Base-by-base conservation (phyloP, 116 monocot species). In the Zostera marina region DNA sequence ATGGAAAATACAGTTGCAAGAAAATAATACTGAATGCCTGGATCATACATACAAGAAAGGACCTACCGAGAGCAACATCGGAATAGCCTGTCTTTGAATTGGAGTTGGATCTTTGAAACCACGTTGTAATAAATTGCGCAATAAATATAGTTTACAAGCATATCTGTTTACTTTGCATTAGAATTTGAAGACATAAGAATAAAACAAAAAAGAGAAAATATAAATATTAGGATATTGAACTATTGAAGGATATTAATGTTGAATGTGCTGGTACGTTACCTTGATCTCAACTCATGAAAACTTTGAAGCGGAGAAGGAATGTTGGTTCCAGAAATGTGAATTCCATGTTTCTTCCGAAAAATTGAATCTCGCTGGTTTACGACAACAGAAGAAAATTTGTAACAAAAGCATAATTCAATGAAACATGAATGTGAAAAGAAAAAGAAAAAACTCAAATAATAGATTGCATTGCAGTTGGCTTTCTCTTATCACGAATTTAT, bases 81-180 rank as follows among this genome's bases (percentile, higher is more conserved):
- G 89, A 73, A 96, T 85, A 62, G 88, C 82, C 74, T 96, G 96
- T 63, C 85, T 77, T 78, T 96, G 96, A 66, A 96, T 96, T 56
- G 96, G 85, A 63, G 96, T 89, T 55, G 96, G 96, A 26, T 96
- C 89, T 65, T 82, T 73, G 58, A 80, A 89, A 43, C 83, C 89
- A 61, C 75, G 80, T 56, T 70, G 80, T 16, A 56, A 52, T 47
- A 96, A 72, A 74, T 85, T 85, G 13, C 51, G 73, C 32, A 85
- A 74, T 43, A 85, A 70, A 60, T 81, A 79, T 52, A 79, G 63
- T 76, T 80, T 80, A 70, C 85, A 88, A 32, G 75, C 66, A 82
- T 77, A 82, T 75, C 79, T 88, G 74, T 20, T 9, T 9, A 43
- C 25, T 22, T 16, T 5, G 32, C 5, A 41, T 16, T 13, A 62